These are phyloP conservation scores for Hymenoscyphus linearis DNA, from an alignment of 2,329 filamentous ascomycete species.

Conservation along the genomic window DNA sequence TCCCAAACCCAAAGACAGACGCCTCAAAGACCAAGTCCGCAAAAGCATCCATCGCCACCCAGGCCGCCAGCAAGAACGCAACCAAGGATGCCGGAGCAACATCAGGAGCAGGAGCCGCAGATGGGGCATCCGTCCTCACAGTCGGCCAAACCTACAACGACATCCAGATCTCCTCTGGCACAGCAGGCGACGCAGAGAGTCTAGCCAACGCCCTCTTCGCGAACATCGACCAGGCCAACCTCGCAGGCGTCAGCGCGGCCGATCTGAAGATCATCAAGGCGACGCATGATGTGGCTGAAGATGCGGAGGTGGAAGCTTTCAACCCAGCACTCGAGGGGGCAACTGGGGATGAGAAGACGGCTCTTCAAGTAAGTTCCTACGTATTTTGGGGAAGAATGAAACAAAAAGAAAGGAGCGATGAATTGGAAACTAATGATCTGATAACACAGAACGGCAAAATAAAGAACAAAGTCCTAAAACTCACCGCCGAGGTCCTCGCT, in stretches of 20 bases:
- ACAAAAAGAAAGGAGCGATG: no score
- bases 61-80: not conserved
- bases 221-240: conserved; percentile 38
- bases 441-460: conserved; percentile 48
- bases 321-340: conserved; percentile 48
- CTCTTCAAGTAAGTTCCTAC: conserved; percentile 40
- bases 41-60: conserved; percentile 11
- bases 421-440: no score
- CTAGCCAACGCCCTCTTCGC: conserved; percentile 39
- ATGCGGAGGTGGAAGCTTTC: conserved; percentile 48
- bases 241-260: conserved; percentile 38
- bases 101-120: not conserved
- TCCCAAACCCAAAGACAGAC: conserved; percentile 15
- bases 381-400: no score
- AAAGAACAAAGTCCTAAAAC: conserved; percentile 56
- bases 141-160: conserved; percentile 36
- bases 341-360: conserved; percentile 40
- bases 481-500: conserved; percentile 46
- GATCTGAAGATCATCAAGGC: conserved; percentile 46
- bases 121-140: conserved; percentile 31
- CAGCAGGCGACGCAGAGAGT: conserved; percentile 40
- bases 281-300: conserved; percentile 48
- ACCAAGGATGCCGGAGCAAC: not conserved
- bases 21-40: conserved; percentile 11
- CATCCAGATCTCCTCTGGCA: conserved; percentile 43